phyloP scores from a whole-genome alignment of 1,284 basidiomycete species.

The Ceratobasidium papillatum region DNA sequence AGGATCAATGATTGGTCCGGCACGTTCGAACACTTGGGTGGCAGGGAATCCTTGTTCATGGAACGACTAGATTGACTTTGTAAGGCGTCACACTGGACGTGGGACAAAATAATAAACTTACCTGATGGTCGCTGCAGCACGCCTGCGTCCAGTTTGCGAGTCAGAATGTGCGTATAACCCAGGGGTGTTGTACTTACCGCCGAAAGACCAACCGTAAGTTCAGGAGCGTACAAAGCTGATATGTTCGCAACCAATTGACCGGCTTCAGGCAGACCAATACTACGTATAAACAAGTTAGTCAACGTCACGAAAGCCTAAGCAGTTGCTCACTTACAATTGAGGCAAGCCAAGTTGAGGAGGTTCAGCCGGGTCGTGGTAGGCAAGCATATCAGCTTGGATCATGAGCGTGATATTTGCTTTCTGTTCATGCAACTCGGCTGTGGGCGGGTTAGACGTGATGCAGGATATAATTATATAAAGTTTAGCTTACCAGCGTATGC shows the following conservation, averaged over 20 bases:
- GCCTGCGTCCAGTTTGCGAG: slow-evolving; percentile 50
- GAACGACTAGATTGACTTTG: slow-evolving; percentile 62
- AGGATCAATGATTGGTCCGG: slow-evolving; percentile 82
- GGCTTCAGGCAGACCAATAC: slow-evolving; percentile 81
- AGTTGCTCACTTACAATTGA: slow-evolving; percentile 53
- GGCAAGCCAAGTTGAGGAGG: slow-evolving; percentile 81
- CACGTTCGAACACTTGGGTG: slow-evolving; percentile 83
- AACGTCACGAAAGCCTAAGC: not conserved
- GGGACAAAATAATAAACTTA: slow-evolving; percentile 9
- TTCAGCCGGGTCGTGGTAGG: slow-evolving; percentile 76
- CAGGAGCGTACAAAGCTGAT: slow-evolving; percentile 79
- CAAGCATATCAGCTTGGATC: slow-evolving; percentile 90
- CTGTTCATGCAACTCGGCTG: slow-evolving; percentile 64
- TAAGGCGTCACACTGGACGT: not conserved
- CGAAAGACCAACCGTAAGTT: slow-evolving; percentile 80
- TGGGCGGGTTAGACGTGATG: not conserved
- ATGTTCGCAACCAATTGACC: slow-evolving; percentile 76
- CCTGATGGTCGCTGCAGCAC: slow-evolving; percentile 90
- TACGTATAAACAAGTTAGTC: slow-evolving; percentile 50
- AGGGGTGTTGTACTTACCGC: slow-evolving; percentile 44
- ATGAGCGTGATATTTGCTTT: slow-evolving; percentile 78
- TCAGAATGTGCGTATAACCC: not conserved
- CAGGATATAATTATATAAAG: not conserved
- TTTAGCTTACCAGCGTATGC: slow-evolving; percentile 53
- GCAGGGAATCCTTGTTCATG: slow-evolving; percentile 82